Evolutionary conservation across 164 flowering plant species (phyloP).

Genomic region (Annona cherimola): DNA sequence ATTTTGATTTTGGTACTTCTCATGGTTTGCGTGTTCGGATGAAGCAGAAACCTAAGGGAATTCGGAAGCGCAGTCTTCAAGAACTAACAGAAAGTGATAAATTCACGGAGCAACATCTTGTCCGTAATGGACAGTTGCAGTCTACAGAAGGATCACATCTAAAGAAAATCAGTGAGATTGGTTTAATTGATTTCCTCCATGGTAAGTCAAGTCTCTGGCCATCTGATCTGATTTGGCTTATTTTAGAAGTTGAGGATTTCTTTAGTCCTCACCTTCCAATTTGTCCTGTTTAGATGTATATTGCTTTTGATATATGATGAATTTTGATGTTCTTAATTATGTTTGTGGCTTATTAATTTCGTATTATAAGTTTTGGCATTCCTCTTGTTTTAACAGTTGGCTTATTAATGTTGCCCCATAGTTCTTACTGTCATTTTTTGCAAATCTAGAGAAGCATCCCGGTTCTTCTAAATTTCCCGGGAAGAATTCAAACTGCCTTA

Average conservation of each 20-base stretch:
- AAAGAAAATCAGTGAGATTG: neutral
- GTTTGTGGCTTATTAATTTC: no score
- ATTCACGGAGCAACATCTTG: neutral
- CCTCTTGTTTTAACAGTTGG: no score
- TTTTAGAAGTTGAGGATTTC: neutral
- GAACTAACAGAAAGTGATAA: constrained; percentile 39
- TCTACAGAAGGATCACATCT: neutral
- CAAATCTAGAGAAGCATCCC: constrained; percentile 21
- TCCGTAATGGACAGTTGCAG: neutral
- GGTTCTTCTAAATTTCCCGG: constrained; percentile 8
- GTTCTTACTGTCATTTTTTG: neutral
- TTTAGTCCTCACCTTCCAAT: neutral
- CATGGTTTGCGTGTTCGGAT: constrained; percentile 7
- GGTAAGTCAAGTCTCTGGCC: neutral
- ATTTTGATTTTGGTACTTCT: neutral
- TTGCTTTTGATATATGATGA: no score
- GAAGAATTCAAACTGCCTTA: constrained; percentile 17
- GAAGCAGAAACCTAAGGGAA: constrained; percentile 32
- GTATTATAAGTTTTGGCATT: no score
- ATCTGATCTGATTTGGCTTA: neutral
- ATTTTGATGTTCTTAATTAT: no score
- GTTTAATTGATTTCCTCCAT: neutral
- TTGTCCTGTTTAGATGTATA: neutral
- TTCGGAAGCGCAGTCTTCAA: constrained; percentile 47
- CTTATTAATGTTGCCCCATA: neutral